Conservation (phyloP, 2,329 filamentous ascomycete genomes). For the Polychaeton citri region DNA sequence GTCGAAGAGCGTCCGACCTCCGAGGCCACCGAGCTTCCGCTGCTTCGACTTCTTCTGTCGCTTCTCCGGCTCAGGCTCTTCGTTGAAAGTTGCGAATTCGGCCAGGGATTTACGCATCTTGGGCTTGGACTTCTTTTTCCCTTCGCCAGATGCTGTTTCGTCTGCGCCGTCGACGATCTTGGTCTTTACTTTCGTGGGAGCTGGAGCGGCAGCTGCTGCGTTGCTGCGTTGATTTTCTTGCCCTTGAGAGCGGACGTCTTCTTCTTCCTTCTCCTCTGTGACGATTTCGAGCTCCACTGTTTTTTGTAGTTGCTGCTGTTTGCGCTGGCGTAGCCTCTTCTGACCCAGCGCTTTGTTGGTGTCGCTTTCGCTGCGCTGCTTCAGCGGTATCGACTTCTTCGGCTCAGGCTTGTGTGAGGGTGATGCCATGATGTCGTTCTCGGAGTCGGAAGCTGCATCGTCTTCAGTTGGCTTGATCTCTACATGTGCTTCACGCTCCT, state of each 20-base stretch:
- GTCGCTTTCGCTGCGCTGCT: conserved; percentile 4
- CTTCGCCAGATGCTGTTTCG: conserved; percentile 19
- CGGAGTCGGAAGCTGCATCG: conserved; percentile 4
- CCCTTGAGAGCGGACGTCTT: conserved; percentile 17
- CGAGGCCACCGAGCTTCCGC: conserved; percentile 23
- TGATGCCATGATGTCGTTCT: background rate
- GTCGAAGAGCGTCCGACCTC: conserved; percentile 26
- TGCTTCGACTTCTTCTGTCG: conserved; percentile 20
- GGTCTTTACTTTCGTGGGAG: conserved; percentile 24
- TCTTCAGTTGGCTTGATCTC: conserved; percentile 1
- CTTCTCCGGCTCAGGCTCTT: conserved; percentile 16
- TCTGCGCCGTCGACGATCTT: conserved; percentile 21
- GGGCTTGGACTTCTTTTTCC: conserved; percentile 23
- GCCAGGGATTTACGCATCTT: conserved; percentile 33
- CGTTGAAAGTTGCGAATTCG: conserved; percentile 26
- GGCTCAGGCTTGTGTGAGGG: conserved; percentile 4
- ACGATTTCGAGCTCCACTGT: background rate
- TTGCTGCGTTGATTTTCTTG: background rate
- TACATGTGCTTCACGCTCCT: conserved; percentile 1
- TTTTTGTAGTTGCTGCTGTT: conserved; percentile 12
- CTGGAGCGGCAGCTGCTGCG: conserved; percentile 8
- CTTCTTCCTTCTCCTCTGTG: conserved; percentile 12
- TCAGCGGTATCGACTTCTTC: conserved; percentile 4
- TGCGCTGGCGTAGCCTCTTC: conserved; percentile 15
- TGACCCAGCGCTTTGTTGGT: conserved; percentile 12